A percentile compares a stretch with the other conserved stretches of the same genome.
Evolutionary conservation across 2,329 filamentous ascomycete genomes (phyloP).

Genomic region (Bipolaris oryzae): DNA sequence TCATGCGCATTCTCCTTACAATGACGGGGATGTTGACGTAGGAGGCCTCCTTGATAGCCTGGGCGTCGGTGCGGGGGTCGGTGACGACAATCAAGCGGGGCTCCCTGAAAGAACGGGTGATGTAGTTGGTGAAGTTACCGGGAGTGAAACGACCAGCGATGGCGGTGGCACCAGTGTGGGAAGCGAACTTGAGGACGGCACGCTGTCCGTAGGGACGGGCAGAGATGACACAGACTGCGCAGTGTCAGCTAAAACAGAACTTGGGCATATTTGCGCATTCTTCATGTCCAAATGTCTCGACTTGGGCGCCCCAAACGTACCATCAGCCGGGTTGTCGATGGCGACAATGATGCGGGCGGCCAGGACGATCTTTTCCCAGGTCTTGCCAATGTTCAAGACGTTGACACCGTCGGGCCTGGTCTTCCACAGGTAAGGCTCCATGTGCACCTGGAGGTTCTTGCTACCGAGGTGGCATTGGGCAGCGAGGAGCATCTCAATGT

Average conservation of each 20-base stretch:
- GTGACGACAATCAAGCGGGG: slow-evolving; percentile 99
- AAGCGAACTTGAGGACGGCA: slow-evolving; percentile 99
- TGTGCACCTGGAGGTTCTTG: slow-evolving; percentile 99
- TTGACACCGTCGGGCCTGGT: slow-evolving; percentile 98
- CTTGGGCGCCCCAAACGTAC: slow-evolving; percentile 57
- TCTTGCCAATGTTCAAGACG: slow-evolving; percentile 99
- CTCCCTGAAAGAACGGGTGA: slow-evolving; percentile 99
- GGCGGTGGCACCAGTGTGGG: slow-evolving; percentile 96
- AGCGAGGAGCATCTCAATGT: slow-evolving; percentile 99
- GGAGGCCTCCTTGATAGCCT: slow-evolving; percentile 99
- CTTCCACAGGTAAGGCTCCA: slow-evolving; percentile 99
- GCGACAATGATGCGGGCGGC: slow-evolving; percentile 98
- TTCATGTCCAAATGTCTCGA: slow-evolving; percentile 10
- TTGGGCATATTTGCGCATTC: neutral
- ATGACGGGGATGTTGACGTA: slow-evolving; percentile 99
- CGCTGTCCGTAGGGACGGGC: slow-evolving; percentile 99
- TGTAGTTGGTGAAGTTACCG: slow-evolving; percentile 99
- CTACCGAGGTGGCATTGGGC: slow-evolving; percentile 95
- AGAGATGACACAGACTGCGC: slow-evolving; percentile 78
- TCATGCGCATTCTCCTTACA: slow-evolving; percentile 29
- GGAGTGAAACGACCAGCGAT: slow-evolving; percentile 99
- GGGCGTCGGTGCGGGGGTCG: slow-evolving; percentile 98
- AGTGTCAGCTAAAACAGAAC: slow-evolving; percentile 21
- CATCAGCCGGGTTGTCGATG: slow-evolving; percentile 99
- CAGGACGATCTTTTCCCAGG: slow-evolving; percentile 99